Evolutionary conservation across 2,329 filamentous ascomycete species (phyloP).

Genomic region (Fonsecaea nubica): DNA sequence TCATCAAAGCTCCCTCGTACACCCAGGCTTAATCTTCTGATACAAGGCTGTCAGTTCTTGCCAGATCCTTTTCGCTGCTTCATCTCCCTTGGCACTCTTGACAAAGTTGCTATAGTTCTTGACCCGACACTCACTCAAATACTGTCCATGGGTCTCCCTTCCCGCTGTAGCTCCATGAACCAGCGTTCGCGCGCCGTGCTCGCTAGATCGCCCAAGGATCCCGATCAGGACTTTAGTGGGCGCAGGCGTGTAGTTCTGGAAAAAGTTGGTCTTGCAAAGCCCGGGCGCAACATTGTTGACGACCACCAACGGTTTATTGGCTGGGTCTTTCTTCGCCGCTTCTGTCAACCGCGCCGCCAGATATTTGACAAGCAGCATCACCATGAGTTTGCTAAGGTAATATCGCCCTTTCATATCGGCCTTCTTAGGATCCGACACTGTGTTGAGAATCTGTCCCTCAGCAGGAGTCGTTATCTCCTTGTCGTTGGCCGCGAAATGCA

Average conservation of each 20-base stretch:
- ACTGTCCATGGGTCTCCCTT: constrained; percentile 55
- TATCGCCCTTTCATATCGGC: constrained; percentile 54
- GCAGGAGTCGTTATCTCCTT: constrained; percentile 27
- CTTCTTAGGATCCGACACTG: constrained; percentile 42
- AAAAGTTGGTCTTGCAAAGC: constrained; percentile 58
- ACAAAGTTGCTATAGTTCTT: constrained; percentile 31
- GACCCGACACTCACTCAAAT: constrained; percentile 50
- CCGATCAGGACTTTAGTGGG: constrained; percentile 8
- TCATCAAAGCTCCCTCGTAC: constrained; percentile 25
- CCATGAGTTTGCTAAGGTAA: constrained; percentile 52
- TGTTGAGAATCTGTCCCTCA: constrained; percentile 31
- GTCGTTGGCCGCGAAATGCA: constrained; percentile 49
- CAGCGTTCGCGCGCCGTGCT: constrained; percentile 56
- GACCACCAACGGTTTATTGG: constrained; percentile 46
- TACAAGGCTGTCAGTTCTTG: constrained; percentile 27
- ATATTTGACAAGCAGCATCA: constrained; percentile 34
- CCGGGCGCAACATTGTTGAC: constrained; percentile 62
- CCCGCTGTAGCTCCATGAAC: constrained; percentile 50
- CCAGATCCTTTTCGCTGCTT: constrained; percentile 28
- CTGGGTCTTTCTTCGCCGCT: constrained; percentile 33
- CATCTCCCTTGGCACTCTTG: constrained; percentile 30
- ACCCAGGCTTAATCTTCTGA: constrained; percentile 29
- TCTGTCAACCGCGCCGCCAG: constrained; percentile 26
- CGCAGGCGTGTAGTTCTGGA: constrained; percentile 43
- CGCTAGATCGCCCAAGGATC: constrained; percentile 51